These are phyloP conservation scores for Cercospora sp. DNA, from an alignment of 2,329 filamentous ascomycete species.

Conservation along the genomic window DNA sequence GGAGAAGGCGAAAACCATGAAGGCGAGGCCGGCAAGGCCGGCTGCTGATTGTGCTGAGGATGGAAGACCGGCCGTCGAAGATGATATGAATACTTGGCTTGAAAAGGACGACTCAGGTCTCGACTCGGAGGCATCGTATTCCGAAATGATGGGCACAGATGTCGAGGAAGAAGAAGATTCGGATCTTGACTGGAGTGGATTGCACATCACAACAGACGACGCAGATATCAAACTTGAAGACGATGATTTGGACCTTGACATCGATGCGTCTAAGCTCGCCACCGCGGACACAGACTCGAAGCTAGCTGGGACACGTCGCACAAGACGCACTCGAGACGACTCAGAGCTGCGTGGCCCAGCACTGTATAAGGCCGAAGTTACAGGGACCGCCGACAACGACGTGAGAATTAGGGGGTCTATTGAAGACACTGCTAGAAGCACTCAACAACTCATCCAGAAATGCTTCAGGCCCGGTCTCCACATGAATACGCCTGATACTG, in stretches of 20 bases:
- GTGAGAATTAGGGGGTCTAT: conserved; percentile 2
- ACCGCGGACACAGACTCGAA: neutral
- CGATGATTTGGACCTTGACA: too few relatives aligned
- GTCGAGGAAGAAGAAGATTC: too few relatives aligned
- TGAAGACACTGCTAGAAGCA: conserved; percentile 11
- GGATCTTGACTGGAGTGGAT: too few relatives aligned
- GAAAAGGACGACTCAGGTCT: too few relatives aligned
- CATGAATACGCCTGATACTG: too few relatives aligned
- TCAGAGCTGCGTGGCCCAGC: neutral
- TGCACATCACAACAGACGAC: too few relatives aligned
- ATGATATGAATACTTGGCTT: neutral
- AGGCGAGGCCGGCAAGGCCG: too few relatives aligned
- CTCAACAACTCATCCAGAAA: conserved; percentile 21
- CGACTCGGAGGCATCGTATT: too few relatives aligned
- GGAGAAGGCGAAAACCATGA: too few relatives aligned
- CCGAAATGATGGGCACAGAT: too few relatives aligned
- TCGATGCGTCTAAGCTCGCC: neutral
- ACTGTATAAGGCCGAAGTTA: conserved; percentile 12
- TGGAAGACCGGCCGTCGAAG: neutral
- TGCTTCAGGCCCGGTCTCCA: conserved; percentile 15
- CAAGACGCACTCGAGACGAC: neutral
- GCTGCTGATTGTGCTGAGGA: neutral
- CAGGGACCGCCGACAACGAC: conserved; percentile 9
- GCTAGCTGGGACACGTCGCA: neutral
- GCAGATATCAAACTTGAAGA: too few relatives aligned